Evolutionary conservation across 1,139 yeast genomes (phyloP).

Genomic region (Kluyveromyces sp.): DNA sequence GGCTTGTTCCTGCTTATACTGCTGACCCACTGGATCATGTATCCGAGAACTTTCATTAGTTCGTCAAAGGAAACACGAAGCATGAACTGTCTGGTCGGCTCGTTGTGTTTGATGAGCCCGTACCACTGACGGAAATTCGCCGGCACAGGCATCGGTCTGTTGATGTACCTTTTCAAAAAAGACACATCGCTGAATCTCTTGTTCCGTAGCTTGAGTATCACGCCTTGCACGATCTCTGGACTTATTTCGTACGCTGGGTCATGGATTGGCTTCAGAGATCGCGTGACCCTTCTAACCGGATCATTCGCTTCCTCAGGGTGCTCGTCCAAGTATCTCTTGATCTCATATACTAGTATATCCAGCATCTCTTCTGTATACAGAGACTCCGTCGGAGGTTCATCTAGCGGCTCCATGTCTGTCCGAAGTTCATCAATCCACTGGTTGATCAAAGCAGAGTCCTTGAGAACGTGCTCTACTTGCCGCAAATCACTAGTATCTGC

Average conservation of each 20-base stretch:
- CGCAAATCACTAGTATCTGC: constrained; percentile 37
- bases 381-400: neutral
- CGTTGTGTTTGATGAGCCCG: constrained; percentile 11
- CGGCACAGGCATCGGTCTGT: constrained; percentile 16
- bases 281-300: constrained; percentile 5
- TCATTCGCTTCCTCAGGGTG: constrained; percentile 7
- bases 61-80: constrained; percentile 8
- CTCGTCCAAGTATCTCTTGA: constrained; percentile 5
- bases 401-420: constrained; percentile 5
- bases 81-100: constrained; percentile 10
- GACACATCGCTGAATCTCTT: constrained; percentile 4
- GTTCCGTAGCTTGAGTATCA: neutral
- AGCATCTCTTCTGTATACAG: constrained; percentile 4
- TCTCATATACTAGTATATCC: constrained; percentile 4
- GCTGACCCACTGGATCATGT: constrained; percentile 26
- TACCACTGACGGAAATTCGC: constrained; percentile 12
- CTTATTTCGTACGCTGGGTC: constrained; percentile 3
- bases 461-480: constrained; percentile 17
- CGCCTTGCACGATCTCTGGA: neutral
- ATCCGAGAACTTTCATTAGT: constrained; percentile 17
- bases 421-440: constrained; percentile 4
- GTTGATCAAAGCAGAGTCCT: constrained; percentile 9
- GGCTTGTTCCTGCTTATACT: constrained; percentile 16
- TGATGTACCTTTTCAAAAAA: constrained; percentile 4
- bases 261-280: neutral